Evolutionary conservation across 2,329 filamentous ascomycete species (phyloP).

Genomic region (Pseudocercospora musae): DNA sequence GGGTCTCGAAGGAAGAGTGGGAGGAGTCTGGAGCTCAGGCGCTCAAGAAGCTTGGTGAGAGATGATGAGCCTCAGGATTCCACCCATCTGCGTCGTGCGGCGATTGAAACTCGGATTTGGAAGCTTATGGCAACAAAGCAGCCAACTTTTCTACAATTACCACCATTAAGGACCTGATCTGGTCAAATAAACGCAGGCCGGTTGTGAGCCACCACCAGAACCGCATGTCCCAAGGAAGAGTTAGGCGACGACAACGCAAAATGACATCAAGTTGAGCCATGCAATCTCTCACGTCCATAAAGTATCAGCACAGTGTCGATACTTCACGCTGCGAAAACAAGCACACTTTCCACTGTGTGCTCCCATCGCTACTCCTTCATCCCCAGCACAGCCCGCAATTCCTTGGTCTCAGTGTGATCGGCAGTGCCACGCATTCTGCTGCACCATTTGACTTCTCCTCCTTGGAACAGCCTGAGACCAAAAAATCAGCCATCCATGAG

Average conservation of each 20-base stretch:
- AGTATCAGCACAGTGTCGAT: neutral
- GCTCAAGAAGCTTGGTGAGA: conserved; percentile 87
- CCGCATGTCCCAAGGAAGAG: neutral
- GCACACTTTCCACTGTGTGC: neutral
- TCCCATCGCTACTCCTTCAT: conserved; percentile 12
- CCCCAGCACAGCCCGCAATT: conserved; percentile 35
- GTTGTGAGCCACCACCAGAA: neutral
- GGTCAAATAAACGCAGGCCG: neutral
- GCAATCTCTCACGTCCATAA: neutral
- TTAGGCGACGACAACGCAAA: neutral
- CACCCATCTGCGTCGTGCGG: neutral
- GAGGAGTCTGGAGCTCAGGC: conserved; percentile 82
- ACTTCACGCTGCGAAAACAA: neutral
- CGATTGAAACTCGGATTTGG: neutral
- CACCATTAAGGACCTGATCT: neutral
- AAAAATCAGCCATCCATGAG: neutral
- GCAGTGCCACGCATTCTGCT: conserved; percentile 36
- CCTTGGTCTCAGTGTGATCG: conserved; percentile 35
- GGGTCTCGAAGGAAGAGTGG: conserved; percentile 97
- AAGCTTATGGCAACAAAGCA: neutral
- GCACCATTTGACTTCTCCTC: conserved; percentile 34
- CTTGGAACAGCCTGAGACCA: conserved; percentile 30
- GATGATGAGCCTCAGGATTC: conserved; percentile 47
- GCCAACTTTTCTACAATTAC: neutral
- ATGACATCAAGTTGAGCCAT: neutral